A percentile compares a stretch with the other conserved stretches of the same genome.
Evolutionary conservation across 192 early-diverging fungal genomes (phyloP).

Genomic region (Linnemannia elongata): DNA sequence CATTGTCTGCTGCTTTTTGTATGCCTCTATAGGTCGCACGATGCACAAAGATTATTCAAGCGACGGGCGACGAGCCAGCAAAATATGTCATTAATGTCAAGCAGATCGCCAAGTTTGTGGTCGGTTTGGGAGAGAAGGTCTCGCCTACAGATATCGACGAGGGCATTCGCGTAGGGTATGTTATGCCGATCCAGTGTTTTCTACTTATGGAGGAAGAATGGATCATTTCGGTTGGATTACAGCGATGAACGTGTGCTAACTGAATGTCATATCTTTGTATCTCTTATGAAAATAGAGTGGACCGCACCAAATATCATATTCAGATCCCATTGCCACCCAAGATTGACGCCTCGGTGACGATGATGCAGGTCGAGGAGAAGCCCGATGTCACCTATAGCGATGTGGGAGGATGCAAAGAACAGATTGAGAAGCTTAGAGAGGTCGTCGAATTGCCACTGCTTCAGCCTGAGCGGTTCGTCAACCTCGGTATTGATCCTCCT

Average conservation of each 20-base stretch:
- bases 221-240: no score
- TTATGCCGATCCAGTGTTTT: background rate
- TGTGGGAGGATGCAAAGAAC: slow-evolving; percentile 99
- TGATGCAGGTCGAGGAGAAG: slow-evolving; percentile 99
- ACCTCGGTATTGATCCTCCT: slow-evolving; percentile 98
- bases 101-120: slow-evolving; percentile 99
- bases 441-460: slow-evolving; percentile 98
- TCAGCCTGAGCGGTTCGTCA: slow-evolving; percentile 96
- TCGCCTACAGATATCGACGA: slow-evolving; percentile 99
- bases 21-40: slow-evolving; percentile 82
- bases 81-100: slow-evolving; percentile 99
- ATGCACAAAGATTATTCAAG: slow-evolving; percentile 99
- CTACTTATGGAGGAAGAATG: background rate
- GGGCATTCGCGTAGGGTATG: slow-evolving; percentile 96
- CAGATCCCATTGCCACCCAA: slow-evolving; percentile 98
- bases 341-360: slow-evolving; percentile 98
- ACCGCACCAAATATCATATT: slow-evolving; percentile 99
- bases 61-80: slow-evolving; percentile 88
- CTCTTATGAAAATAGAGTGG: slow-evolving; percentile 73
- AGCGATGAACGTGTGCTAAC: background rate
- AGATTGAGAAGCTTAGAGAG: slow-evolving; percentile 99
- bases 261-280: background rate
- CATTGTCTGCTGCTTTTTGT: background rate
- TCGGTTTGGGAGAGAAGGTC: slow-evolving; percentile 94
- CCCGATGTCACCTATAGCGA: slow-evolving; percentile 99